Evolutionary conservation across 148 eudicot species (phyloP), one percentile per base, ranked within the genome.

Genomic region (Fagopyrum tataricum): DNA sequence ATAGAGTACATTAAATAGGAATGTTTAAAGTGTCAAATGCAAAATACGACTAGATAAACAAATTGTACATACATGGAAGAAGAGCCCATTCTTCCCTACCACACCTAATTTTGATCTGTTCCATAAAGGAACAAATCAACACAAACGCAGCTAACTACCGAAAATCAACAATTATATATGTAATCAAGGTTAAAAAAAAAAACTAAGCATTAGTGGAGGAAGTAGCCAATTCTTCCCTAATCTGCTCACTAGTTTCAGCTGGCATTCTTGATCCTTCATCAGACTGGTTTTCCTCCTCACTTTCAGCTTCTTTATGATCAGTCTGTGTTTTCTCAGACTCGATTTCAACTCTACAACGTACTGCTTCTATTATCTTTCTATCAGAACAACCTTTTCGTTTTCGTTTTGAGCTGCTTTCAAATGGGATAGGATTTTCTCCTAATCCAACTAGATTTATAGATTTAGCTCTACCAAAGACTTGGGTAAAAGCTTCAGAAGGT

Each of bases 361-460:
- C 7, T 4, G 44, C 69, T 14, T 64, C 43, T 4, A 64, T 15
- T 12, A 64, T 13, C 42, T 14, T 64, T 37, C 39, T 8, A 64
- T 64, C 69, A 64, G 43, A 64, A 39, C 43, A 64, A 21, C 43
- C 43, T 14, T 39, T 64, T 64, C 69, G 7, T 75, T 26, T 47
- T 46, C 62, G 72, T 31, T 24, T 58, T 20, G 43, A 23, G 46
- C 69, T 64, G 71, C 69, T 9, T 31, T 58, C 41, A 55, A 67
- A 75, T 72, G 80, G 43, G 79, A 58, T 31, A 40, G 46, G 70
- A 14, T 44, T 44, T 49, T 51, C 47, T 67, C 55, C 74, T 31
- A 58, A 31, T 68, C 31, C 44, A 44, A 51, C 8, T 18, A 72
- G 55, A 61, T 18, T 47, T 68, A n/a, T 39, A 53, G 68, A 53